Evolutionary conservation across 2,329 filamentous ascomycete genomes (phyloP).

Genomic region (Harringtonia aguacate): DNA sequence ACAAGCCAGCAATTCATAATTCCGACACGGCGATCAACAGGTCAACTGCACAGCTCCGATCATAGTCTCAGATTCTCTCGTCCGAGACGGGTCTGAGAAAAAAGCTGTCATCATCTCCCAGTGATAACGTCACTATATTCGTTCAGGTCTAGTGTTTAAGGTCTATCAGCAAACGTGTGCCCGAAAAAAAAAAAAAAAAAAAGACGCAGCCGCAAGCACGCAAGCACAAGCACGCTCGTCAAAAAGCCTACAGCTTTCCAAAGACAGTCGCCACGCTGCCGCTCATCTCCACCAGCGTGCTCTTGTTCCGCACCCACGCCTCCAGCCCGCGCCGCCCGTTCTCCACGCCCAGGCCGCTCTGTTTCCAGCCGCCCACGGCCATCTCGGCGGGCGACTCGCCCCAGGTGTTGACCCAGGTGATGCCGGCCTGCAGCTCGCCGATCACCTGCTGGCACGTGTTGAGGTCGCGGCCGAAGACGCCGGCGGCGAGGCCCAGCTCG

Average conservation of each 20-base stretch:
- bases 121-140: too few species aligned
- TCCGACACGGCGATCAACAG: too few species aligned
- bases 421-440: conserved; percentile 64
- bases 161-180: too few species aligned
- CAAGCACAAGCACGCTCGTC: not conserved
- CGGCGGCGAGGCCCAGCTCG: conserved; percentile 68
- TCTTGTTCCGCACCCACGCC: conserved; percentile 80
- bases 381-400: conserved; percentile 88
- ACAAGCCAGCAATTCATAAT: too few species aligned
- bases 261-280: conserved; percentile 63
- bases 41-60: too few species aligned
- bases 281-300: conserved; percentile 74
- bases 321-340: conserved; percentile 72
- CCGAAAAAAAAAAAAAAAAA: too few species aligned
- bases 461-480: conserved; percentile 70
- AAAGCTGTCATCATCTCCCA: too few species aligned
- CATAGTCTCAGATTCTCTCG: too few species aligned
- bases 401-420: conserved; percentile 91
- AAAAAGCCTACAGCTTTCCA: conserved; percentile 54
- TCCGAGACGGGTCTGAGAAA: too few species aligned
- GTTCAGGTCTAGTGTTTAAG: too few species aligned
- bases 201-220: too few species aligned
- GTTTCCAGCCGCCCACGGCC: conserved; percentile 87
- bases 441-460: conserved; percentile 64
- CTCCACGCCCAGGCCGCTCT: conserved; percentile 79